Percentiles rank a stretch among this genome's conserved stretches.
Evolutionary conservation across 306 rosid species (phyloP).

Genomic region (Herpetospermum pedunculosum): DNA sequence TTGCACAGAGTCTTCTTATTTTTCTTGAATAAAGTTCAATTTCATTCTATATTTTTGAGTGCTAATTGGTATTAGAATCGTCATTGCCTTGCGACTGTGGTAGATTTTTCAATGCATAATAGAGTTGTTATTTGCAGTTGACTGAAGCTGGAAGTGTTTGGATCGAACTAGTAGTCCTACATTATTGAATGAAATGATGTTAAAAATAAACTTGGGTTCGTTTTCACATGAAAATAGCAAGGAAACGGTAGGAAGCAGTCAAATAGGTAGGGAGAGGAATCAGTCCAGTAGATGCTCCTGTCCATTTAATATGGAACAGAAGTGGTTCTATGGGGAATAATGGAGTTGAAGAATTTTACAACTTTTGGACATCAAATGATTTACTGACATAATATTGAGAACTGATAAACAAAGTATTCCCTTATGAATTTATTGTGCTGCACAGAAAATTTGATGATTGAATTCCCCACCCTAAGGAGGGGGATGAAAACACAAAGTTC

Average conservation of each 20-base stretch:
- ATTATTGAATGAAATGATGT: no score
- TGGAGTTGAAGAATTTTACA: neutral
- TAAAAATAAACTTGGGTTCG: no score
- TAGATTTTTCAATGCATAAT: no score
- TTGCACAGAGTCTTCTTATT: neutral
- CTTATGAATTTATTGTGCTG: neutral
- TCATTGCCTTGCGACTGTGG: no score
- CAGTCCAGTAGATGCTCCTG: neutral
- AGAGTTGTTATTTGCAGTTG: no score
- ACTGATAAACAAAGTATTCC: neutral
- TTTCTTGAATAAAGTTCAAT: neutral
- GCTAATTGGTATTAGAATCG: no score
- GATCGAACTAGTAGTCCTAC: no score
- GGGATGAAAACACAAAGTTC: no score
- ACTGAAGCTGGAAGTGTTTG: no score
- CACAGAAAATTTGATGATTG: neutral
- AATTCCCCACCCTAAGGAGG: neutral
- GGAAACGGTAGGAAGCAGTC: neutral
- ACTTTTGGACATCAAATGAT: neutral
- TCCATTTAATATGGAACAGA: neutral
- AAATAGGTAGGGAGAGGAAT: neutral
- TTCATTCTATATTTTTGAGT: neutral
- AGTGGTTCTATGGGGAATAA: neutral
- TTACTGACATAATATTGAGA: neutral
- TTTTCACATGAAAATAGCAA: neutral